phyloP scores from a whole-genome alignment of 2,329 filamentous ascomycete species.

The Xylaria sp. region DNA sequence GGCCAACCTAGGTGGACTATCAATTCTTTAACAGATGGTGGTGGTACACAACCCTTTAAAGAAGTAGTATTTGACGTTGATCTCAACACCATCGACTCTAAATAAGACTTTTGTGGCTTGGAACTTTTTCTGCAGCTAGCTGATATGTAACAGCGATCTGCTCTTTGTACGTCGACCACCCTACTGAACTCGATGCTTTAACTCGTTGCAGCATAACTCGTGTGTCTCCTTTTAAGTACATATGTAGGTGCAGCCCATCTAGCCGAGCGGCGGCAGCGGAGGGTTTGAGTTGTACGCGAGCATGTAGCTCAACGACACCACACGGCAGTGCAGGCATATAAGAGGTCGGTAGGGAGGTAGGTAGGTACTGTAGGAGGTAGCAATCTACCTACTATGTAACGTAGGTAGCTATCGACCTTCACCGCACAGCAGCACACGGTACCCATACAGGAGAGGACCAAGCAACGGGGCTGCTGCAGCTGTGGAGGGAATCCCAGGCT shows the following conservation, averaged over 20 bases:
- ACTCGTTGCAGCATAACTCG: not conserved
- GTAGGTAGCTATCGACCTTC: not conserved
- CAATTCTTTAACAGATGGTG: not conserved
- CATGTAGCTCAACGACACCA: not conserved
- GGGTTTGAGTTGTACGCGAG: not conserved
- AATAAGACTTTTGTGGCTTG: conserved; percentile 11
- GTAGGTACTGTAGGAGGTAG: not conserved
- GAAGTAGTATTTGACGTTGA: not conserved
- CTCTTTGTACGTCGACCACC: not conserved
- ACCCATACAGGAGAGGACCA: conserved; percentile 1
- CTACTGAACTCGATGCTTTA: not conserved
- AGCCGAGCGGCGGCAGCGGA: conserved; percentile 1
- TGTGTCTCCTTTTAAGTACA: not conserved
- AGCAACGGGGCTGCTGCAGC: conserved; percentile 29
- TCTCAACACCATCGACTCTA: conserved; percentile 3
- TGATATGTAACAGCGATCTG: conserved; percentile 38
- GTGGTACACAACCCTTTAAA: conserved; percentile 3
- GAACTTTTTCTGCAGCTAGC: not conserved
- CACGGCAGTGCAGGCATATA: not conserved
- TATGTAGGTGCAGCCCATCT: not conserved
- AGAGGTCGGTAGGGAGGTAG: not conserved
- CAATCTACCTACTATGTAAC: too few relatives aligned
- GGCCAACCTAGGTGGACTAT: too few relatives aligned
- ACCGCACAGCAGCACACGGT: conserved; percentile 1
- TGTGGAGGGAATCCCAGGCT: conserved; percentile 25